Conservation (phyloP, 1,284 basidiomycete species). For the Leccinum pachyderme region DNA sequence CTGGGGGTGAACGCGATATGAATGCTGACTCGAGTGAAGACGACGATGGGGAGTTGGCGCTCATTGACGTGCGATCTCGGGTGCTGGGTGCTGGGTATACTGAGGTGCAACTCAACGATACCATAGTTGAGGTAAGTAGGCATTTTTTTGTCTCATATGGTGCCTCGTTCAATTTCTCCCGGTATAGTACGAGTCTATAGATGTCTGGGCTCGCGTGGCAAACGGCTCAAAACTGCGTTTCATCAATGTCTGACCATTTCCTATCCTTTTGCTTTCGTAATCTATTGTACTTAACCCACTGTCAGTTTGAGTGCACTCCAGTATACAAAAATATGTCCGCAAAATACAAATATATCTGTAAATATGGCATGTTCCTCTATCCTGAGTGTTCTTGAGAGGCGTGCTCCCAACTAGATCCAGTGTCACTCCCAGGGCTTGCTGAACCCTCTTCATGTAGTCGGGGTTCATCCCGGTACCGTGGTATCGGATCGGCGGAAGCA, state of each 20-base stretch:
- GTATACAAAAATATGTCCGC: conserved; percentile 18
- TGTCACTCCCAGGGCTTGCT: conserved; percentile 43
- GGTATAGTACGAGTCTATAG: conserved; percentile 77
- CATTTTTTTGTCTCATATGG: conserved; percentile 3
- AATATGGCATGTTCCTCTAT: conserved; percentile 16
- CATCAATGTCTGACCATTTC: conserved; percentile 25
- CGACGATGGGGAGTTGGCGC: conserved; percentile 66
- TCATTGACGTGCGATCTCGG: conserved; percentile 83
- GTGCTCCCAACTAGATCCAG: conserved; percentile 74
- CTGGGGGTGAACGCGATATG: conserved; percentile 65
- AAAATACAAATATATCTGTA: conserved; percentile 11
- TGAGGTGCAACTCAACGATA: conserved; percentile 85
- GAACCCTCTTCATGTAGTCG: conserved; percentile 33
- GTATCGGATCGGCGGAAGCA: conserved; percentile 37
- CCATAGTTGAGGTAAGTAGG: conserved; percentile 67
- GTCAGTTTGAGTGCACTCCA: conserved; percentile 1
- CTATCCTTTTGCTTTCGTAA: neutral
- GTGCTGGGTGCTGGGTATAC: conserved; percentile 87
- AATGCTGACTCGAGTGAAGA: conserved; percentile 57
- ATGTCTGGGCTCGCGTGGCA: conserved; percentile 73
- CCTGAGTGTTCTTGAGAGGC: conserved; percentile 42
- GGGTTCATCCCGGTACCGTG: conserved; percentile 62
- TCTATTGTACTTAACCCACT: neutral
- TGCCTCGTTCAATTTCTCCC: conserved; percentile 9
- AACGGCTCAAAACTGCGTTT: conserved; percentile 76